Evolutionary conservation across 164 flowering plant species (phyloP).

Genomic region (Macadamia integrifolia): DNA sequence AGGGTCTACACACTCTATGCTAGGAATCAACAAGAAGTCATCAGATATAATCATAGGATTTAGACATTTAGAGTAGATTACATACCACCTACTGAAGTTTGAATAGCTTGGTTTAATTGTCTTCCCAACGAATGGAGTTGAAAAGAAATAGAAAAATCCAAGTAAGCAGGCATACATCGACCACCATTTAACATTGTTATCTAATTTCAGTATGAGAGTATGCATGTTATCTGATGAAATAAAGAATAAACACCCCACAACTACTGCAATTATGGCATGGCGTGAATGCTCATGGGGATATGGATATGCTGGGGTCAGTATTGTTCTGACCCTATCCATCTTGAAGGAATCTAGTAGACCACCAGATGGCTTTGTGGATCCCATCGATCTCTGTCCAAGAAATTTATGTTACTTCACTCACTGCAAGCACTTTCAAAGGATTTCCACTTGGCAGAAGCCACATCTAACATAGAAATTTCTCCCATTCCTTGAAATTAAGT

Average conservation of each 20-base stretch:
- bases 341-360: conserved; percentile 55
- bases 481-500: conserved; percentile 8
- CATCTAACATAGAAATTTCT: conserved; percentile 9
- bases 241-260: conserved; percentile 86
- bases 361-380: conserved; percentile 36
- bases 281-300: conserved; percentile 98
- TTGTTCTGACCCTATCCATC: conserved; percentile 90
- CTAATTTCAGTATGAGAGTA: conserved; percentile 78
- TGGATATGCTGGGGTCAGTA: conserved; percentile 70
- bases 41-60: too few relatives aligned
- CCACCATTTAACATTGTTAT: conserved; percentile 96
- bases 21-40: not conserved
- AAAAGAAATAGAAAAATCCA: conserved; percentile 98
- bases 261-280: conserved; percentile 87
- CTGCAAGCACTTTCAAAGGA: conserved; percentile 14
- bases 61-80: not conserved
- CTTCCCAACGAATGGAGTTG: conserved; percentile 92
- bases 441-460: conserved; percentile 6
- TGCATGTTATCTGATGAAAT: conserved; percentile 96
- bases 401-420: conserved; percentile 5
- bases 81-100: conserved; percentile 93
- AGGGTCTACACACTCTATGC: not conserved
- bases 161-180: conserved; percentile 92
- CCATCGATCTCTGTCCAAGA: conserved; percentile 24
- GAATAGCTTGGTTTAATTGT: conserved; percentile 95